Base-by-base conservation (phyloP, 2,329 filamentous ascomycete genomes). In the Ophiostoma sp. region DNA sequence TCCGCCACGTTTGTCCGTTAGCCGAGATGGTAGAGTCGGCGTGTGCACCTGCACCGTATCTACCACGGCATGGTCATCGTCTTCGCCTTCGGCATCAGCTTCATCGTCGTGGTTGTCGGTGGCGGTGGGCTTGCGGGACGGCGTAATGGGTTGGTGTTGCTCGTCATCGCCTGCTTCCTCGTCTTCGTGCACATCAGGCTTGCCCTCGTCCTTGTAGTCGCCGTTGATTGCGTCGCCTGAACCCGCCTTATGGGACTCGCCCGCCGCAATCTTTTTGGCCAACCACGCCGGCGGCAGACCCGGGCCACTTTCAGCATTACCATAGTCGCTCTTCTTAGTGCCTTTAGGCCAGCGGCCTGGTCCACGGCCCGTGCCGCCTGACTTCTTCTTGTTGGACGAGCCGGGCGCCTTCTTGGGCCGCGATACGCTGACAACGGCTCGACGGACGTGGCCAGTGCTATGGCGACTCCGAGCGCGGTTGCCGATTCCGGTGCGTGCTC, bases 301-400 rank as follows among this genome's bases (percentile, higher is more conserved):
- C 2, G 89, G 89, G 0, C 89, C 89, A 77, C 89, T 91, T 45
- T 88, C 87, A 0, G 89, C 89, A 75, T 91, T 91, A 0, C 89
- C 89, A 73, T 91, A 91, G 77, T 91, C 89, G 52, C 87, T 87
- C 79, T 91, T 91, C 80, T 90, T 91, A 0, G 89, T 91, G 5
- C 89, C 89, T 78, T 91, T 91, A 0, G 89, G 89, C 88, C 89
- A 91, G 57, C 89, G 85, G 0, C 89, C 89, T 0, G 89, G 89
- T 0, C 89, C 89, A 70, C 89, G 86, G 1, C 89, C 89, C 0
- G 89, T 91, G 3, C 89, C 89, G 1, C 89, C 89, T 5, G 85
- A 83, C 80, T 88, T 90, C 61, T 88, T 84, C 70, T 87, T 81
- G 68, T 87, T 81, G 68, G 79, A 82, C 70, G 79, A 82, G n/a